Percentiles rank a stretch among this genome's conserved stretches.
Conservation (phyloP, 2,329 filamentous ascomycete genomes). For the Epichloe brachyelytri region DNA sequence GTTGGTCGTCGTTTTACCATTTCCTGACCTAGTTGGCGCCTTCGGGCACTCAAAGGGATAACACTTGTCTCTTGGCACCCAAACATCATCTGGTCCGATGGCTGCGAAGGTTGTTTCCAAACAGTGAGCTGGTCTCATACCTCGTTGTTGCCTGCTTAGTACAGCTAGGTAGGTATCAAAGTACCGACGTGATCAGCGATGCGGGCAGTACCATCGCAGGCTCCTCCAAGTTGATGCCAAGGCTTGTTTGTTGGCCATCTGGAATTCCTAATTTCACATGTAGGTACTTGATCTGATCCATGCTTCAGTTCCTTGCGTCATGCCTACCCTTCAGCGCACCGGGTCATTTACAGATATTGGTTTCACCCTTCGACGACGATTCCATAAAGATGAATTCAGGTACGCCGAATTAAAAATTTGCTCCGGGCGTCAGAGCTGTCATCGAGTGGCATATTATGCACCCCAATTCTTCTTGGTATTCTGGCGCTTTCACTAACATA, state of each 20-base stretch:
- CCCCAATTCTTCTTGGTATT: background rate
- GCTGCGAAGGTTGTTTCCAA: no score
- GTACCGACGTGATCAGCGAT: no score
- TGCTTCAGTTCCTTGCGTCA: conserved; percentile 10
- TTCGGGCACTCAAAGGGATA: no score
- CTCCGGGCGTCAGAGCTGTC: background rate
- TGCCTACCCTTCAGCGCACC: conserved; percentile 30
- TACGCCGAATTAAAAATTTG: conserved; percentile 19
- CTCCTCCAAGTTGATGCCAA: no score
- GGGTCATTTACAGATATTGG: conserved; percentile 52
- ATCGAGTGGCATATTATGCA: background rate
- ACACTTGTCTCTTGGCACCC: no score
- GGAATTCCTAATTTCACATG: background rate
- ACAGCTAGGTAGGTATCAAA: no score
- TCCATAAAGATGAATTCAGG: conserved; percentile 63
- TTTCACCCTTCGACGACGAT: conserved; percentile 61
- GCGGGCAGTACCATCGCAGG: no score
- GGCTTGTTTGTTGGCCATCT: background rate
- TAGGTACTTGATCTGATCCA: background rate
- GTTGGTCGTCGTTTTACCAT: no score
- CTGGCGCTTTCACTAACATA: background rate
- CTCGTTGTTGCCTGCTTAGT: no score
- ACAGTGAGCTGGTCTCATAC: no score
- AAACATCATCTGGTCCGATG: no score
- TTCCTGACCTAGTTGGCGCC: no score